Percentiles rank a stretch among this genome's conserved stretches.
These are phyloP conservation scores for Calcarisporium arbuscula DNA, from an alignment of 2,329 filamentous ascomycete genomes.

Conservation along the genomic window DNA sequence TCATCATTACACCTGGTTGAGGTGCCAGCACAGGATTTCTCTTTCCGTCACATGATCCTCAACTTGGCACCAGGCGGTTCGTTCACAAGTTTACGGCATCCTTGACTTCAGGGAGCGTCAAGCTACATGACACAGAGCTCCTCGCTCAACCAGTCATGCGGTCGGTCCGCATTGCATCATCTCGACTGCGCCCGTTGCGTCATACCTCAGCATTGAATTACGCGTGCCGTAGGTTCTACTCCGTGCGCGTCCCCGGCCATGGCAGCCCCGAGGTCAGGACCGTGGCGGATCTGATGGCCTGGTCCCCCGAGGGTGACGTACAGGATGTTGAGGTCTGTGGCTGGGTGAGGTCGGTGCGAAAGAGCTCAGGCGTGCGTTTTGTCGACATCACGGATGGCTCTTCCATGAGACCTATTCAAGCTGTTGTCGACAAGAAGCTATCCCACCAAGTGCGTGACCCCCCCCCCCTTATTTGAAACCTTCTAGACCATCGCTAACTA, in stretches of 20 bases:
- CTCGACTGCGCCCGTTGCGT: constrained; percentile 1
- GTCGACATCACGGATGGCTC: constrained; percentile 84
- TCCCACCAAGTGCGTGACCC: constrained; percentile 59
- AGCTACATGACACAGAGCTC: too few species aligned
- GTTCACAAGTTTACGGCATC: too few species aligned
- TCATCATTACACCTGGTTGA: too few species aligned
- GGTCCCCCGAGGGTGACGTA: constrained; percentile 31
- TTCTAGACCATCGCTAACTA: constrained; percentile 20
- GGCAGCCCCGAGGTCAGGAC: constrained; percentile 31
- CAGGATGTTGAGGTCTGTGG: constrained; percentile 59
- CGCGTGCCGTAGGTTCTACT: constrained; percentile 20
- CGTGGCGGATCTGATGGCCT: constrained; percentile 51
- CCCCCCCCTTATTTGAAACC: constrained; percentile 4
- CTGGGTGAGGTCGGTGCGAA: constrained; percentile 76
- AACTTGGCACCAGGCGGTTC: too few species aligned
- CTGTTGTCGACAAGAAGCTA: constrained; percentile 66
- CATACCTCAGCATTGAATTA: constrained; percentile 1
- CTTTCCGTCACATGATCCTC: too few species aligned
- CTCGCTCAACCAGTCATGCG: too few species aligned
- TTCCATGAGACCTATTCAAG: constrained; percentile 71
- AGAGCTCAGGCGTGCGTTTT: constrained; percentile 80
- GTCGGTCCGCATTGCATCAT: too few species aligned
- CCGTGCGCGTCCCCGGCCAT: constrained; percentile 23
- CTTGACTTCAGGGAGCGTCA: too few species aligned
- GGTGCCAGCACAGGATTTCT: too few species aligned